A percentile compares a stretch with the other conserved stretches of the same genome.
Conservation (phyloP, 345 rosid species). For the Arabidopsis thaliana region TAIR10.1 NC_003076.8:5292001-5292500, state of each 20-base stretch:
- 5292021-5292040: slow-evolving; percentile 62
- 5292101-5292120: slow-evolving; percentile 78
- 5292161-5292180: slow-evolving; percentile 35
- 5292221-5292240: slow-evolving; percentile 98
- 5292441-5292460: slow-evolving; percentile 31
- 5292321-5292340: slow-evolving; percentile 66
- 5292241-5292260: slow-evolving; percentile 61
- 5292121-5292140: slow-evolving; percentile 80
- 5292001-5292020: slow-evolving; percentile 31
- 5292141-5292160: slow-evolving; percentile 56
- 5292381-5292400: slow-evolving; percentile 72
- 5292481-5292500: slow-evolving; percentile 12
- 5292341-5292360: slow-evolving; percentile 96
- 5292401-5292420: slow-evolving; percentile 82
- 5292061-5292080: slow-evolving; percentile 74
- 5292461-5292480: slow-evolving; percentile 14
- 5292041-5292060: slow-evolving; percentile 82
- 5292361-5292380: slow-evolving; percentile 87
- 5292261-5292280: slow-evolving; percentile 61
- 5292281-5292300: slow-evolving; percentile 63
- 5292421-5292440: slow-evolving; percentile 63
- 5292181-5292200: slow-evolving; percentile 24
- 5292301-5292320: slow-evolving; percentile 76
- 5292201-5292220: slow-evolving; percentile 33
- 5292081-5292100: slow-evolving; percentile 98